phyloP scores from a whole-genome alignment of 2,329 filamentous ascomycete genomes.

The Colletotrichum chrysophilum region DNA sequence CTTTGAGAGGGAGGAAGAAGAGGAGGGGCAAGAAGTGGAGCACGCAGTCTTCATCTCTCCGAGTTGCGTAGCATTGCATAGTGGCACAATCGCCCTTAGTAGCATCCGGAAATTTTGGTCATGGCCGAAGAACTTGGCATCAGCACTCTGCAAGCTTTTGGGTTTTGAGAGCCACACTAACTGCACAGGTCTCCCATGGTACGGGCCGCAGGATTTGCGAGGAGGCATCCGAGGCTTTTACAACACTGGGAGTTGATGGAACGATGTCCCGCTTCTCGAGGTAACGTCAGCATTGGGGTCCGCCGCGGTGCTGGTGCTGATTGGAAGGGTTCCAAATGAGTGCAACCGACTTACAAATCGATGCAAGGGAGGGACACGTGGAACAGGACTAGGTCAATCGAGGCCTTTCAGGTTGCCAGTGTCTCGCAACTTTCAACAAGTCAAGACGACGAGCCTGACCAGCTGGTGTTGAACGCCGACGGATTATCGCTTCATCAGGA shows the following conservation, averaged over 20 bases:
- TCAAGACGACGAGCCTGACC: neutral
- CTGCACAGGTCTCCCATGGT: neutral
- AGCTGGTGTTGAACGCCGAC: neutral
- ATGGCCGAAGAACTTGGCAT: neutral
- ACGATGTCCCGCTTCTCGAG: neutral
- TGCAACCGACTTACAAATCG: neutral
- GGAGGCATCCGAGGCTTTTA: neutral
- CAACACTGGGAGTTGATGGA: neutral
- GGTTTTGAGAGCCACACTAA: neutral
- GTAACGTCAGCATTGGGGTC: neutral
- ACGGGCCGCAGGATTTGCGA: neutral
- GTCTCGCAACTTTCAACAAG: neutral
- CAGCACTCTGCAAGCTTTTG: neutral
- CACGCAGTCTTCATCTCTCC: neutral
- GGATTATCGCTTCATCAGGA: neutral
- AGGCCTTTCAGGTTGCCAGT: neutral
- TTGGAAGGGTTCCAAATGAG: neutral
- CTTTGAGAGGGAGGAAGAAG: neutral
- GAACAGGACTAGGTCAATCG: neutral
- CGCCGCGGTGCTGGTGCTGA: neutral
- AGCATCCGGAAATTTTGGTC: neutral
- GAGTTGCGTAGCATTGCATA: neutral
- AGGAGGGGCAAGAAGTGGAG: neutral
- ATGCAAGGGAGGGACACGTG: neutral
- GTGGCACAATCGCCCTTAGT: neutral